Base-by-base conservation (phyloP, 2,329 filamentous ascomycete species). In the Apiospora kogelbergensis region DNA sequence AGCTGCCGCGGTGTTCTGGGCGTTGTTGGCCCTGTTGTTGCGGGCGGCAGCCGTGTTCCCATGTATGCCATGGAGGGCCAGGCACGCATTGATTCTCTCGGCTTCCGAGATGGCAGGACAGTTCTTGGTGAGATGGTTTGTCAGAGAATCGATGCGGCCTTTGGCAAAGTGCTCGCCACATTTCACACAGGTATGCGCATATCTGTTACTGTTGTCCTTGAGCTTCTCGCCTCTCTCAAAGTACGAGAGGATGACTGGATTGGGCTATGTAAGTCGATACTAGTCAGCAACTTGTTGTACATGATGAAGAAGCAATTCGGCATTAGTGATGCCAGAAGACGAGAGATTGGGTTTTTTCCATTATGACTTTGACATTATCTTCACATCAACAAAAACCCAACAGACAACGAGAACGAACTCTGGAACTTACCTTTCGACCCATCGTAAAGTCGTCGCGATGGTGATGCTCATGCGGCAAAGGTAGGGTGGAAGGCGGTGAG, bases 111-210 rank as follows among this genome's bases (percentile, higher is more conserved):
- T 90, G 67, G 91, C 92, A 48, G 93, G 92, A 78, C 95, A 98
- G 84, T 92, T 94, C 79, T 95, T 96, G 67, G 93, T 91, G 68
- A 97, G 86, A 77, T 98, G 95, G 71, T 87, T 90, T 57, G 90
- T 92, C 70, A 98, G 82, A 75, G 89, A 93, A 77, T 98, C 95
- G 76, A 93, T 91, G 71, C 95, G 90, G 71, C 95, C 95, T 78
- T 97, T 97, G 72, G 93, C 92, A 72, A 97, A 97, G 80, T 92
- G 91, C 81, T 96, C 92, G 73, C 93, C 93, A 79, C 94, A 97
- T 73, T 90, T 87, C 17, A 44, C 42, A 66, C 65, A 66, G 26
- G 65, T 66, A 78, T 97, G 93, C 75, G 93, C 91, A 78, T 98
- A 98, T 69, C 95, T 90, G 80, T 97, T 97, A 83, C 93, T 96